Evolutionary conservation across 768 basidiomycete species (phyloP).

Genomic region (Jaapia argillacea): DNA sequence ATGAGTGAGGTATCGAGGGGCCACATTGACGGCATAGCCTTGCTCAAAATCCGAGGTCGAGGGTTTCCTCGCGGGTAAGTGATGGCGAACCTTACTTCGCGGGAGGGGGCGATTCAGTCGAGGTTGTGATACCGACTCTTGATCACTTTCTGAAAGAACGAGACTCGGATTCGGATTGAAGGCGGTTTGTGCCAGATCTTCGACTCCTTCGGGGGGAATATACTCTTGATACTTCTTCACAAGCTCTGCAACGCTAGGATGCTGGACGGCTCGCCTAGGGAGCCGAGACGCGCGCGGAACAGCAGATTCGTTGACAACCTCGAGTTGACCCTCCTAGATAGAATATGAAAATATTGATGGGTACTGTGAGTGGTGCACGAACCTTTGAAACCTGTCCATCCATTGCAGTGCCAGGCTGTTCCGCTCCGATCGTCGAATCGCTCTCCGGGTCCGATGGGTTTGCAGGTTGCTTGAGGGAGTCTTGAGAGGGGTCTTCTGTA

Average conservation of each 20-base stretch:
- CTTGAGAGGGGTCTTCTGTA: conserved; percentile 8
- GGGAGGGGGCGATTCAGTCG: conserved; percentile 20
- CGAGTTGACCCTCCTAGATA: no score
- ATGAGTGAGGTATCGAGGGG: conserved; percentile 60
- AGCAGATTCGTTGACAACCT: not conserved
- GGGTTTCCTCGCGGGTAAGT: conserved; percentile 37
- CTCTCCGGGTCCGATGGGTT: conserved; percentile 54
- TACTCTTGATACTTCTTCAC: conserved; percentile 77
- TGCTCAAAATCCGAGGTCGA: conserved; percentile 84
- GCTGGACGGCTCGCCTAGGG: conserved; percentile 46
- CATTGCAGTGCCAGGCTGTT: not conserved
- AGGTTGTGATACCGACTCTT: conserved; percentile 38
- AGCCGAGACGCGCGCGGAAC: conserved; percentile 36
- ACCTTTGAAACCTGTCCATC: no score
- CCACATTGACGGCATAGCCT: conserved; percentile 88
- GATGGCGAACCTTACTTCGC: conserved; percentile 41
- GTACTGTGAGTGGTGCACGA: no score
- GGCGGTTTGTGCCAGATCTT: conserved; percentile 64
- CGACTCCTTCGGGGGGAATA: conserved; percentile 60
- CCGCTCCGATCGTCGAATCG: conserved; percentile 76
- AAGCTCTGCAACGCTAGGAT: conserved; percentile 73
- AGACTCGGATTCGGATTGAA: conserved; percentile 47
- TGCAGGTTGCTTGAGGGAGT: conserved; percentile 5
- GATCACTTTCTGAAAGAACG: conserved; percentile 74
- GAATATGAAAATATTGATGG: no score